Percentiles rank a stretch among this genome's conserved stretches.
phyloP scores from a whole-genome alignment of 2,329 filamentous ascomycete genomes.

The Ceratocystis harringtonii region DNA sequence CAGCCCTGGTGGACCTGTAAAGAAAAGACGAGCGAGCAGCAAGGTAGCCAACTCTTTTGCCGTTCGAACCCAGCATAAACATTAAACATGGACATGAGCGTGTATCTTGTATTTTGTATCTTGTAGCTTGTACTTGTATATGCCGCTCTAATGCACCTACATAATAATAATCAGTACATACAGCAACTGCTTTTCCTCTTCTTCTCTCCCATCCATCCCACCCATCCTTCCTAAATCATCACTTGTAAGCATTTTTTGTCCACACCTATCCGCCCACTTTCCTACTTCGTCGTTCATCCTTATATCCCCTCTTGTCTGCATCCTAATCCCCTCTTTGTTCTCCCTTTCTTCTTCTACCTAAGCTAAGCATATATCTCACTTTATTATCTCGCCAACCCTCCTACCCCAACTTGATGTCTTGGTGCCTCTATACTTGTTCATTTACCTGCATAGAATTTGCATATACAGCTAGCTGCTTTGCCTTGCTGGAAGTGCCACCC shows the following conservation, averaged over 20 bases:
- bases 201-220: not conserved
- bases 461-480: not conserved
- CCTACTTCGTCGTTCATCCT: not conserved
- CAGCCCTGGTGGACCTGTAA: not conserved
- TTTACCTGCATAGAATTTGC: not conserved
- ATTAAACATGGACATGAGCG: not conserved
- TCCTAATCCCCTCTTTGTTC: not conserved
- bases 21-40: not conserved
- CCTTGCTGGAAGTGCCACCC: not conserved
- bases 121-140: not conserved
- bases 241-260: not conserved
- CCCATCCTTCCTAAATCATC: constrained; percentile 2
- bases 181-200: not conserved
- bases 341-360: not conserved
- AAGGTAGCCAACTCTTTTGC: too few relatives aligned
- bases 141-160: not conserved
- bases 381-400: too few relatives aligned
- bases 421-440: not conserved
- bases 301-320: constrained; percentile 4
- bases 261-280: constrained; percentile 2
- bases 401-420: not conserved
- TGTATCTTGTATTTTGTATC: not conserved
- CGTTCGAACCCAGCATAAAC: not conserved
- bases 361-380: not conserved
- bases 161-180: not conserved